phyloP scores from a whole-genome alignment of 257 asterid species.

The Thymus quinquecostatus region DNA sequence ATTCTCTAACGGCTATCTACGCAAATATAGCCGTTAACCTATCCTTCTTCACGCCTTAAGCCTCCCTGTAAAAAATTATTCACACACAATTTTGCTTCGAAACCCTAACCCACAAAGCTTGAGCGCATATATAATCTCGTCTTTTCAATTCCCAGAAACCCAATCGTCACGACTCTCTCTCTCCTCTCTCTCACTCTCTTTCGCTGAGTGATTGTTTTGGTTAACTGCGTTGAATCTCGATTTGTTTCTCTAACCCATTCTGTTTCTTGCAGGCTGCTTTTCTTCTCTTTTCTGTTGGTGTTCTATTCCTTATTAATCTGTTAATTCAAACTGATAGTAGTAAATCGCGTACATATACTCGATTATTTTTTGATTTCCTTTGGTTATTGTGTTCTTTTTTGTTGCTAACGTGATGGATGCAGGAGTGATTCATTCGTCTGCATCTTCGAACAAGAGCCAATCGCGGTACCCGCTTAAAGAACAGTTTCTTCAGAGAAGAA shows the following conservation, averaged over 20 bases:
- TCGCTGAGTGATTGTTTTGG: background rate
- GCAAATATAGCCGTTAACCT: constrained; percentile 50
- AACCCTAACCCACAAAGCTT: constrained; percentile 36
- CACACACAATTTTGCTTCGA: constrained; percentile 22
- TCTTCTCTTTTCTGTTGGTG: too few species aligned
- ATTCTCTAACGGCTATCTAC: constrained; percentile 49
- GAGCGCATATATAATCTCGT: constrained; percentile 26
- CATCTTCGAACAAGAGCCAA: constrained; percentile 53
- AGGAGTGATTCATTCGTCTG: constrained; percentile 57
- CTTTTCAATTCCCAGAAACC: constrained; percentile 7
- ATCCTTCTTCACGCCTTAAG: background rate
- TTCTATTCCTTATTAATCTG: constrained; percentile 15
- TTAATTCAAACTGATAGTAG: constrained; percentile 5
- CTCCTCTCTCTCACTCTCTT: constrained; percentile 35
- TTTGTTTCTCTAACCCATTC: constrained; percentile 25
- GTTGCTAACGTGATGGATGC: constrained; percentile 72
- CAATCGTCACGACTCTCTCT: constrained; percentile 3
- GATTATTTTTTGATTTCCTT: background rate
- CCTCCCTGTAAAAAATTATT: background rate
- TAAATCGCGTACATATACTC: constrained; percentile 1
- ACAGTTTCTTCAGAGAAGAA: constrained; percentile 58
- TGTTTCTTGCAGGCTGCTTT: constrained; percentile 48
- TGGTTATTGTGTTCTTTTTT: constrained; percentile 24
- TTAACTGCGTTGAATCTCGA: constrained; percentile 23
- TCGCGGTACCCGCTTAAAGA: constrained; percentile 86